Percentiles rank a stretch among this genome's conserved stretches.
These are phyloP conservation scores for Boletus patriciae DNA, from an alignment of 768 basidiomycete species.

Conservation along the genomic window DNA sequence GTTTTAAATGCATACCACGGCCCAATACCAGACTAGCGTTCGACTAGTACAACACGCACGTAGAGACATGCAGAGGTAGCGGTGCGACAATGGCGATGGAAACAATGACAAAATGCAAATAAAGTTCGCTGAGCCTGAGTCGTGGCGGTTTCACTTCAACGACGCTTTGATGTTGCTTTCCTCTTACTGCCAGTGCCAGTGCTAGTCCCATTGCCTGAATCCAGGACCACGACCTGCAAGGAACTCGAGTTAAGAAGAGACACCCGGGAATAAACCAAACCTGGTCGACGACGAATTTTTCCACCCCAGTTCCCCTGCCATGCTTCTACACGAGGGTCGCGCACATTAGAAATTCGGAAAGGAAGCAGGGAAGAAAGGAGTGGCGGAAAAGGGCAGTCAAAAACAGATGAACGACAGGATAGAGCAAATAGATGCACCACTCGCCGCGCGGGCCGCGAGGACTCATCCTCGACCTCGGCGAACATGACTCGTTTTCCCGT, in stretches of 20 bases:
- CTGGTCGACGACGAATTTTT: constrained; percentile 21
- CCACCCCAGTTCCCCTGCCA: constrained; percentile 16
- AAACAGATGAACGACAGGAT: background rate
- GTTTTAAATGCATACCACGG: background rate
- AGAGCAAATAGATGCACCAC: constrained; percentile 16
- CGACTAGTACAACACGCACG: too few relatives aligned
- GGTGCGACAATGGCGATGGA: background rate
- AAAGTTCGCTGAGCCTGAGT: background rate
- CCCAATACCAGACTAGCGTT: too few relatives aligned
- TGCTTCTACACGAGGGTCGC: constrained; percentile 22
- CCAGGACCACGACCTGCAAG: constrained; percentile 2
- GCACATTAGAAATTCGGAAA: background rate
- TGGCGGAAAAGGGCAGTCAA: background rate
- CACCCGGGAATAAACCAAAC: constrained; percentile 13
- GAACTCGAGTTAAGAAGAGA: constrained; percentile 2
- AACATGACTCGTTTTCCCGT: constrained; percentile 27
- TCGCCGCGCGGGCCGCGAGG: constrained; percentile 29
- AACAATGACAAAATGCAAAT: background rate
- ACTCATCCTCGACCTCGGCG: constrained; percentile 22
- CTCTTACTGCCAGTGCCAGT: constrained; percentile 16
- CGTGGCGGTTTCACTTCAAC: constrained; percentile 10
- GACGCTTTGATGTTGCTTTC: constrained; percentile 23
- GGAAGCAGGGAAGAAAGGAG: background rate
- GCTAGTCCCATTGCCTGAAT: background rate
- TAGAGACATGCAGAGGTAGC: background rate